Percentiles rank a stretch among this genome's conserved stretches.
Evolutionary conservation across 495 filamentous ascomycete species (phyloP).

Genomic region (Penicillium psychrofluorescens): DNA sequence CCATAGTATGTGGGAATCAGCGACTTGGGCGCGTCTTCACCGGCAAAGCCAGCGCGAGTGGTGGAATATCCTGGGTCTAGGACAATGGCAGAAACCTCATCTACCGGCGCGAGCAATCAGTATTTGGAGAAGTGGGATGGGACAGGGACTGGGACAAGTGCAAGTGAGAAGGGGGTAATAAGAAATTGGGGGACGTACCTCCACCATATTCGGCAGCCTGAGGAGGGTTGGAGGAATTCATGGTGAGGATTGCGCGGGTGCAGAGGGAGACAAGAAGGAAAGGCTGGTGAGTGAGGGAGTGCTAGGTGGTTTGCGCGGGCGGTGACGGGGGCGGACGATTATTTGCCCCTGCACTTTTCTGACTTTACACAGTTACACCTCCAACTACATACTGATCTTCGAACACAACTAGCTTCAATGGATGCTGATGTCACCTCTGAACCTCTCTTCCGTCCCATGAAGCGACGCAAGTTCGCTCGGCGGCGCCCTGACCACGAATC

Average conservation of each 20-base stretch:
- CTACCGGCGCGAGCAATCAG: constrained; percentile 37
- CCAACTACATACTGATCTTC: too few relatives aligned
- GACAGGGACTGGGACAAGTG: too few relatives aligned
- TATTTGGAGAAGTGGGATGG: background rate
- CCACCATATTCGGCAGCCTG: constrained; percentile 72
- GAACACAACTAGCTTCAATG: constrained; percentile 12
- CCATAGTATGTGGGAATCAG: constrained; percentile 85
- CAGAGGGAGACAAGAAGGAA: too few relatives aligned
- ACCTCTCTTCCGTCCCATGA: constrained; percentile 56
- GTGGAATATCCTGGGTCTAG: constrained; percentile 89
- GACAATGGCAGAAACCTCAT: constrained; percentile 94
- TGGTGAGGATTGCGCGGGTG: constrained; percentile 11
- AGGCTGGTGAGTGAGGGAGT: too few relatives aligned
- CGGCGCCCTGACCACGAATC: constrained; percentile 39
- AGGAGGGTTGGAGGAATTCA: constrained; percentile 46
- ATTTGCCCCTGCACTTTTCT: too few relatives aligned
- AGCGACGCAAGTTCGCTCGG: constrained; percentile 69
- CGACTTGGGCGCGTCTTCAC: constrained; percentile 94
- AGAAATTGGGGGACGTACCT: constrained; percentile 48
- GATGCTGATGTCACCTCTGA: constrained; percentile 20
- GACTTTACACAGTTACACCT: too few relatives aligned
- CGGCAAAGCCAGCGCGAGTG: constrained; percentile 90
- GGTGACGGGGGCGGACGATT: too few relatives aligned
- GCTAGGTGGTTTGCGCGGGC: too few relatives aligned
- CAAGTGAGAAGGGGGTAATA: constrained; percentile 1